Evolutionary conservation across 352 stramenopile species (phyloP), one percentile per base, ranked within the genome.

Genomic region (Phytophthora gonapodyides): DNA sequence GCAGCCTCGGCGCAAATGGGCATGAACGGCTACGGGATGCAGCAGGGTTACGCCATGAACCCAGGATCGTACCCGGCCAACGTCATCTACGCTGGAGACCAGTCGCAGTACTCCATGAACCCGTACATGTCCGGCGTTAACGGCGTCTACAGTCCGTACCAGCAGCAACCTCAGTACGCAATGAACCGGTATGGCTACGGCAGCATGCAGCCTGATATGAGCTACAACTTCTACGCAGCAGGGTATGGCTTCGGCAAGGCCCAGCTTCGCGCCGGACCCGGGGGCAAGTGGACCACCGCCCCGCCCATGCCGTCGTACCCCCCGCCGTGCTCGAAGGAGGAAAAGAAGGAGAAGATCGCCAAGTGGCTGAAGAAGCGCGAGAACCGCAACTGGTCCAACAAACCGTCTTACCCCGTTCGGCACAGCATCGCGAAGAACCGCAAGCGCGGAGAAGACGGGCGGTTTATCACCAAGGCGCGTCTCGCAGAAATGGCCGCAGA

Each of bases 281-380:
- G 78, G 27, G 78, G 78, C 19, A 92, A 92, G 49, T 92, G 82
- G 82, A 87, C 79, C 15, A 80, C 75, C 8, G 71, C 76, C 13
- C 80, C 82, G 15, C 80, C 82, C 2, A 90, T 90, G 82, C 82
- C 80, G 24, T 88, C 82, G 57, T 92, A 89, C 43, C 82, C 82
- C 17, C 80, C 80, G 10, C 73, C 84, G 37, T 93, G 82, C 49
- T 93, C 84, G 0, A 86, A 85, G 45, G 82, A 93, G 58, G 84
- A 93, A 56, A 93, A 92, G 68, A 91, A 88, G 50, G 82, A 90
- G 67, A 91, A 91, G 64, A 91, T 93, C 46, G 79, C 80, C 5
- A 82, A 82, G 51, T 93, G 84, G 84, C 68, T 93, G 55, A 92
- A 89, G 69, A 93, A 93, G 58, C 82, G 84, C 33, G 84, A 90